Conservation (phyloP, 257 asterid species). For the Coffea eugenioides region DNA sequence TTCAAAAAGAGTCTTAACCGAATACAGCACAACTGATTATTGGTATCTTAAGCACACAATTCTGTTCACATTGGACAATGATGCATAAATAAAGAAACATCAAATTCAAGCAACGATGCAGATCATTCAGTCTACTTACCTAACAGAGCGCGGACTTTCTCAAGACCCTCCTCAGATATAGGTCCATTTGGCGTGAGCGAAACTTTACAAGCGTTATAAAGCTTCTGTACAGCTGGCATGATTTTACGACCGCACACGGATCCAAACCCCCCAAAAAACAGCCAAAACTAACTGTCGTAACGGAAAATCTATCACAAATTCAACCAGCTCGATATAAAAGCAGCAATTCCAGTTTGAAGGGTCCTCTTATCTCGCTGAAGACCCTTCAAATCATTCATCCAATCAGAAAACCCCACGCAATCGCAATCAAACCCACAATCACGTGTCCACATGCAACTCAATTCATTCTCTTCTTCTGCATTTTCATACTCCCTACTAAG, state of each 20-base stretch:
- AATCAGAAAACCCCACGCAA: background rate
- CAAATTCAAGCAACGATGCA: background rate
- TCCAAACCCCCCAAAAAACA: slow-evolving; percentile 22
- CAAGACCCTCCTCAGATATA: slow-evolving; percentile 84
- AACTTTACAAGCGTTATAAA: slow-evolving; percentile 88
- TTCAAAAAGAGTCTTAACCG: background rate
- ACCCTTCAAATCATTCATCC: slow-evolving; percentile 22
- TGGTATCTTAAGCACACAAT: background rate
- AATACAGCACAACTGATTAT: background rate
- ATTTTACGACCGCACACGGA: slow-evolving; percentile 37
- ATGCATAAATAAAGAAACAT: background rate
- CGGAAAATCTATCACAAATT: slow-evolving; percentile 2
- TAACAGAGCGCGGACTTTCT: slow-evolving; percentile 75
- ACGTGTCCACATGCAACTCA: slow-evolving; percentile 12
- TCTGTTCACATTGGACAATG: background rate
- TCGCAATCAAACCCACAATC: slow-evolving; percentile 16
- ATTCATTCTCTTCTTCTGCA: slow-evolving; percentile 11
- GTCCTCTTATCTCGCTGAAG: slow-evolving; percentile 34
- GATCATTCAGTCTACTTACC: slow-evolving; percentile 46
- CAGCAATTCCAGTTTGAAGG: slow-evolving; percentile 23
- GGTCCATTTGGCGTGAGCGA: slow-evolving; percentile 92
- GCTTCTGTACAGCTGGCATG: slow-evolving; percentile 99
- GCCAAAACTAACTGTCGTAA: slow-evolving; percentile 25
- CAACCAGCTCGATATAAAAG: background rate
- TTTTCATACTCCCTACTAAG: slow-evolving; percentile 18